Evolutionary conservation across 148 eudicot genomes (phyloP), one percentile per base, ranked within the genome.

Genomic region (Fagopyrum tataricum): DNA sequence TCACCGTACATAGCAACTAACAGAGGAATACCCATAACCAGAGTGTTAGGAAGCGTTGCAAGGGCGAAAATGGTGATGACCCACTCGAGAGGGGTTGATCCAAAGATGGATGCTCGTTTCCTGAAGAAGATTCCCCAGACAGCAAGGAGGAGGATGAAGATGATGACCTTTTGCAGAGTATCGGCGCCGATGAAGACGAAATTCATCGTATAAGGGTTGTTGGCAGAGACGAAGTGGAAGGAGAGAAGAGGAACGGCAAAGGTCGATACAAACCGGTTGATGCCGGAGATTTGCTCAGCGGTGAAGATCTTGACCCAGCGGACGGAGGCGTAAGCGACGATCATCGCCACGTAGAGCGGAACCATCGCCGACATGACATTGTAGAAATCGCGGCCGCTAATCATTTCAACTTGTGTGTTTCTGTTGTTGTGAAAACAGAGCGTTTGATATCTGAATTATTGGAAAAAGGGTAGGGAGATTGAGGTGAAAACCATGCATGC

Each of bases 271-370:
- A 86, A 86, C 6, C 85, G 89, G 80, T 83, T 86, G 67, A 86
- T 86, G 75, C 89, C 89, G 49, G 89, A 83, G 74, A 85, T 83
- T 77, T 86, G 89, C 56, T 85, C 88, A 14, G 86, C 76, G 21
- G 81, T 74, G 72, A 85, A 85, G 68, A 85, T 85, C 74, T 81
- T 81, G 86, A 86, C 83, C 88, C 88, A 85, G 13, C 82, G 80
- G 23, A 85, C 86, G 7, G 86, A 77, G 48, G 86, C 88, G 76
- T 85, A 85, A 15, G 88, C 88, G 14, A 83, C 53, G 24, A 83
- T 73, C 88, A 85, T 85, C 44, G 88, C 86, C 23, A 85, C 88
- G 76, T 85, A 85, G 31, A 85, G 82, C 0, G 88, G 88, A 13
- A 85, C 76, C 79, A 85, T 75, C 40, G 88, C 88, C 39, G 88